These are phyloP conservation scores for Rhizopogon salebrosus DNA, from an alignment of 768 basidiomycete genomes.

Conservation along the genomic window DNA sequence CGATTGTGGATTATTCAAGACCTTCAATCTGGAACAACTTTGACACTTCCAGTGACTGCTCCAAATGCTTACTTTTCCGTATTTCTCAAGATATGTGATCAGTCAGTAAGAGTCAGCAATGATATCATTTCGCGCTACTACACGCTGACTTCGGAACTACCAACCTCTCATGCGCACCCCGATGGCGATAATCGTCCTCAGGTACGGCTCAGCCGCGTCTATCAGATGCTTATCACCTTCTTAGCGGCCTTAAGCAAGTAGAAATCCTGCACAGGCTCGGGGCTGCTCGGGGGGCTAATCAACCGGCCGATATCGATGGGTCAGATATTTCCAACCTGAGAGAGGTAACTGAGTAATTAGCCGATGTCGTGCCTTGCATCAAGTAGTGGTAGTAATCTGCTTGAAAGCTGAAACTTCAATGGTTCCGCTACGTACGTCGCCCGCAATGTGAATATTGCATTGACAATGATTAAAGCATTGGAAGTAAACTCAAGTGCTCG, in stretches of 20 bases:
- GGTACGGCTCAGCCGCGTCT: background rate
- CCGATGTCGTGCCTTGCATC: background rate
- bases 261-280: background rate
- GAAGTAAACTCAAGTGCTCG: too few relatives aligned
- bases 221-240: constrained; percentile 4
- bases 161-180: background rate
- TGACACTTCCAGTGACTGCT: background rate
- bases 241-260: background rate
- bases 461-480: background rate
- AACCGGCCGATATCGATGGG: background rate
- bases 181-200: background rate
- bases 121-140: too few relatives aligned
- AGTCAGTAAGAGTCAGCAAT: background rate
- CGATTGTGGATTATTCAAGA: background rate
- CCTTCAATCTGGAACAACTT: background rate
- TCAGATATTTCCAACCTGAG: background rate
- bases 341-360: background rate
- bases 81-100: background rate
- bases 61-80: background rate
- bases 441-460: background rate
- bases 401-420: background rate
- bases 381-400: background rate
- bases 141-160: too few relatives aligned
- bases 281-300: background rate
- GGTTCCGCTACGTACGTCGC: background rate